Conservation (phyloP, 495 filamentous ascomycete species). For the Hypomontagnella submonticulosa region DNA sequence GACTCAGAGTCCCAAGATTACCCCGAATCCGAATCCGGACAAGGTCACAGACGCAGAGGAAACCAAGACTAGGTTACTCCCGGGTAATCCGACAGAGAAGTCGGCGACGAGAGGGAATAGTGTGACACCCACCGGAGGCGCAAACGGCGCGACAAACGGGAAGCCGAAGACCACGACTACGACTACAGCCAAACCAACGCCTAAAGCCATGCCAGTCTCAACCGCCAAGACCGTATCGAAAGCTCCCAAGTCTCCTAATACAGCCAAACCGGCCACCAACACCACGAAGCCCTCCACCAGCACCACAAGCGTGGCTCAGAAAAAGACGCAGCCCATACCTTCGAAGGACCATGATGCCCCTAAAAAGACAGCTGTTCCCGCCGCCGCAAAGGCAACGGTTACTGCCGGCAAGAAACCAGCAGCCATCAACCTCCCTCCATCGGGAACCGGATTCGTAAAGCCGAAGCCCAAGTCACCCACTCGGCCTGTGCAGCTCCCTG, state of each 20-base stretch:
- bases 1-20: conserved; percentile 33
- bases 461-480: conserved; percentile 73
- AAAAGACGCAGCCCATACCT: conserved; percentile 42
- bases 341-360: conserved; percentile 43
- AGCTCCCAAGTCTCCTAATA: conserved; percentile 53
- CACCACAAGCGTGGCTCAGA: conserved; percentile 44
- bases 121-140: conserved; percentile 20
- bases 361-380: conserved; percentile 37
- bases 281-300: conserved; percentile 41
- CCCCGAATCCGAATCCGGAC: conserved; percentile 48
- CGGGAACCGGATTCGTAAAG: conserved; percentile 62
- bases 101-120: conserved; percentile 36
- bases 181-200: conserved; percentile 36
- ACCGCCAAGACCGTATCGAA: conserved; percentile 52
- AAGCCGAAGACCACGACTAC: conserved; percentile 31
- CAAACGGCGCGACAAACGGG: conserved; percentile 26
- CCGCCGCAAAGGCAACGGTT: conserved; percentile 25
- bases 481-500: conserved; percentile 68
- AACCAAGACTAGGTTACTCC: conserved; percentile 38
- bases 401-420: conserved; percentile 50
- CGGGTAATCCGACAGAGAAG: conserved; percentile 44
- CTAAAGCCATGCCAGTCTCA: conserved; percentile 47
- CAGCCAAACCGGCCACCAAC: conserved; percentile 46
- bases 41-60: conserved; percentile 48
- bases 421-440: conserved; percentile 48